These are phyloP conservation scores for Vanrija sp. DNA, from an alignment of 1,284 basidiomycete genomes.

Conservation along the genomic window DNA sequence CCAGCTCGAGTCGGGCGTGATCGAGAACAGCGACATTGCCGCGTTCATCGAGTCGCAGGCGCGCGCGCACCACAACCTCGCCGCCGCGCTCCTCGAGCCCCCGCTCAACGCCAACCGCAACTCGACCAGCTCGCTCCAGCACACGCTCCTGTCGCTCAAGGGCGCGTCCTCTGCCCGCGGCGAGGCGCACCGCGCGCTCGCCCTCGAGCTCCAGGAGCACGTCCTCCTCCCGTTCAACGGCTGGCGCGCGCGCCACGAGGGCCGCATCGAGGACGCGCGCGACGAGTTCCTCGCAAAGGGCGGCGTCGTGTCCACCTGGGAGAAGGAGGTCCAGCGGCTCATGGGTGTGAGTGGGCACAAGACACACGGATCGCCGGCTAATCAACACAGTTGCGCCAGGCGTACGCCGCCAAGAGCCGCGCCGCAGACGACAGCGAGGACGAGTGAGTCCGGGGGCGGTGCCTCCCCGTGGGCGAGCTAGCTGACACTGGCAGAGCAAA, in stretches of 20 bases:
- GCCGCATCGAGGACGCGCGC: slow-evolving; percentile 31
- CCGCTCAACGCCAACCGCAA: slow-evolving; percentile 12
- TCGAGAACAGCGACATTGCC: slow-evolving; percentile 75
- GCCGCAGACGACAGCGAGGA: slow-evolving; percentile 84
- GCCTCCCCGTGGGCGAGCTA: too few species aligned
- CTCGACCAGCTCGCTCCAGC: slow-evolving; percentile 36
- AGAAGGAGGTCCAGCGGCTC: slow-evolving; percentile 52
- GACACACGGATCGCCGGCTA: slow-evolving; percentile 53
- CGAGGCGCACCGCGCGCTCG: slow-evolving; percentile 38
- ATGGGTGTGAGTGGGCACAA: slow-evolving; percentile 43
- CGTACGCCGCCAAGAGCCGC: slow-evolving; percentile 71
- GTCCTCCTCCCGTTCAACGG: slow-evolving; percentile 37
- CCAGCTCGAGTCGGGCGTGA: slow-evolving; percentile 65
- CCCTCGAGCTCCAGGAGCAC: slow-evolving; percentile 38
- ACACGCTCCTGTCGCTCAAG: slow-evolving; percentile 36
- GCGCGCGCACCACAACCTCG: slow-evolving; percentile 53
- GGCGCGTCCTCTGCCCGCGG: slow-evolving; percentile 34
- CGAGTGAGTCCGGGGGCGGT: slow-evolving; percentile 58
- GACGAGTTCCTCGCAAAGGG: slow-evolving; percentile 52
- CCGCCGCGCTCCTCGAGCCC: slow-evolving; percentile 48
- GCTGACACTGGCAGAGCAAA: slow-evolving; percentile 57
- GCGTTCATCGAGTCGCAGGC: slow-evolving; percentile 67
- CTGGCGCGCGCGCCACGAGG: slow-evolving; percentile 42
- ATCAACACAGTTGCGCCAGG: slow-evolving; percentile 60
- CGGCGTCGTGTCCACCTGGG: slow-evolving; percentile 63